A percentile compares a stretch with the other conserved stretches of the same genome.
Evolutionary conservation across 306 rosid species (phyloP).

Genomic region (Quercus gilva): DNA sequence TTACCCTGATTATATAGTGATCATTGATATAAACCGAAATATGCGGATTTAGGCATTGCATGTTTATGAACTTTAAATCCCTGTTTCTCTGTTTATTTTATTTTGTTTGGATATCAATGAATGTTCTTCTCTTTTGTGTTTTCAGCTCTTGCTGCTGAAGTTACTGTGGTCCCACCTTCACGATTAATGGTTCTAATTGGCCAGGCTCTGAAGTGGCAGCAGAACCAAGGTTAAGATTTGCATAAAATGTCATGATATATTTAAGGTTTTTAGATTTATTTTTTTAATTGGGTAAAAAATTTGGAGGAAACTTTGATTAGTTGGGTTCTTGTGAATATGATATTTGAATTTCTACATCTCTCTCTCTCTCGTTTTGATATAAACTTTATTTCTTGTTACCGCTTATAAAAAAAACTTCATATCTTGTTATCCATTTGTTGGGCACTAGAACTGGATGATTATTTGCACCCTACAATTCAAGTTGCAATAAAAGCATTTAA

Average conservation of each 20-base stretch:
- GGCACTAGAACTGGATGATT: not conserved
- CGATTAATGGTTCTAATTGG: slow-evolving; percentile 96
- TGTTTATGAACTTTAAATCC: not conserved
- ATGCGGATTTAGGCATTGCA: not conserved
- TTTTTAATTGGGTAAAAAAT: not conserved
- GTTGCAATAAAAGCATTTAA: too few species aligned
- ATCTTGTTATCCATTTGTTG: too few species aligned
- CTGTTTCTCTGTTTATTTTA: not conserved
- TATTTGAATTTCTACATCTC: not conserved
- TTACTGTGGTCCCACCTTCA: slow-evolving; percentile 96
- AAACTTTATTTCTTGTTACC: too few species aligned
- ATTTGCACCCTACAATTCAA: not conserved
- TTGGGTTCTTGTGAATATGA: not conserved
- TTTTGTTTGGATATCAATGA: not conserved
- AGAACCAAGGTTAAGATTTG: slow-evolving; percentile 74
- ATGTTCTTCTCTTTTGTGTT: slow-evolving; percentile 22
- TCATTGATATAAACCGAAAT: not conserved
- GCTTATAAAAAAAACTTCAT: too few species aligned
- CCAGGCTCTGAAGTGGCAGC: slow-evolving; percentile 99
- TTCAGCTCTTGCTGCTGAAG: slow-evolving; percentile 92
- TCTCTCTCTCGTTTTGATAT: too few species aligned
- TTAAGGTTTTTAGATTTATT: not conserved
- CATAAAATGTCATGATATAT: not conserved
- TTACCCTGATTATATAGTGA: not conserved
- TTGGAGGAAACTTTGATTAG: not conserved